phyloP scores from a whole-genome alignment of 257 asterid genomes.

The Coffea canephora region DNA sequence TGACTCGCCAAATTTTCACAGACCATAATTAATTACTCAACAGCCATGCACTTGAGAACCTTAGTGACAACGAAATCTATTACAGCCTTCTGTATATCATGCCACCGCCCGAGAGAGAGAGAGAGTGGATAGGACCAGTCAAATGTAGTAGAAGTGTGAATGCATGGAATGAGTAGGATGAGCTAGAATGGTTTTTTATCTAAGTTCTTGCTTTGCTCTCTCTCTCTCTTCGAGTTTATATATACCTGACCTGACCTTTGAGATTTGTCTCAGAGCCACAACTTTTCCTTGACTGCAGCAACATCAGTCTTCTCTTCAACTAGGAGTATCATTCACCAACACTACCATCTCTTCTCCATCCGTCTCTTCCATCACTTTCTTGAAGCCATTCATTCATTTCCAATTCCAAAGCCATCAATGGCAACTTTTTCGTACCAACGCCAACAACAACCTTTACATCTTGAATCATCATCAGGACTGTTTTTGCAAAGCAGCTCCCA shows the following conservation, averaged over 20 bases:
- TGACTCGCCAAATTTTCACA: background rate
- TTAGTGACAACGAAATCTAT: no score
- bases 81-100: no score
- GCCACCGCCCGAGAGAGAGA: no score
- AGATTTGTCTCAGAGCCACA: conserved; percentile 38
- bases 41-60: no score
- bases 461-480: conserved; percentile 31
- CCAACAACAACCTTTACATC: conserved; percentile 26
- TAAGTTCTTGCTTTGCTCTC: conserved; percentile 8
- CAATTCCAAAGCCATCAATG: conserved; percentile 29
- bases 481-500: conserved; percentile 28
- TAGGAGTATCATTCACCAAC: background rate
- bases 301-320: conserved; percentile 10
- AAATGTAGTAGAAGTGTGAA: conserved; percentile 28
- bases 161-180: conserved; percentile 7
- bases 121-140: conserved; percentile 29
- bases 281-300: conserved; percentile 3
- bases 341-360: background rate
- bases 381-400: conserved; percentile 11
- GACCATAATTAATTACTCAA: no score
- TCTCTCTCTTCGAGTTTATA: conserved; percentile 31
- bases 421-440: conserved; percentile 43
- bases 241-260: conserved; percentile 34
- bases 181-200: conserved; percentile 11
- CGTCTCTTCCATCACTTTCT: conserved; percentile 43